Evolutionary conservation across 2,329 filamentous ascomycete species (phyloP), one percentile per base, ranked within the genome.

Genomic region (Hypoxylon rubiginosum): DNA sequence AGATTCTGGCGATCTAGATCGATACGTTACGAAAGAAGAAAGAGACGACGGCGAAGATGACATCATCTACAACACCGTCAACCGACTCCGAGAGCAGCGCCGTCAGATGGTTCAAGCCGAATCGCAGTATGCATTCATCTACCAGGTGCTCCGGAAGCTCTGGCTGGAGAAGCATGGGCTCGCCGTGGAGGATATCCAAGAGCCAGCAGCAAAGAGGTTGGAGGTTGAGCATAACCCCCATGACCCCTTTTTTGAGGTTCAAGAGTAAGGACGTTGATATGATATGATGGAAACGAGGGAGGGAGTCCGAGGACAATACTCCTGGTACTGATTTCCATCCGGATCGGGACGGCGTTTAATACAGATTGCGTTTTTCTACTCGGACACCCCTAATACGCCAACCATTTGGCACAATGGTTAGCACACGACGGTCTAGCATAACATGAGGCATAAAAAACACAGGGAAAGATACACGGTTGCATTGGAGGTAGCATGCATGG

Each of bases 21-120:
- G 82, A 24, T 81, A 80, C 64, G 45, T 48, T 15, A 19, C 49
- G 13, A 46, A 21, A 11, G 80, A 83, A 58, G 72, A 70, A 34
- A 32, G 62, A 7, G 62, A 69, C 41, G 34, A 63, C 7, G 62
- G 69, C 13, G 71, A 69, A 11, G 73, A 79, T 26, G 94, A 97
- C 73, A 86, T 91, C 2, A 86, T 99, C 43, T 92, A 90, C 70
- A 85, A 91, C 17, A 91, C 92, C 0, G 94, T 99, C 58, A 91
- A 97, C 73, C 81, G 83, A 65, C 85, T 99, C 59, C 88, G 96
- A 48, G 88, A 95, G 78, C 96, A 99, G 82, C 88, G 96, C 17
- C 92, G 93, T 82, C 92, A 91, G 80, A 99, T 99, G 96, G 96
- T 99, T 4, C 96, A 98, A 80, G 91, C 92, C 49, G 92, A 95